phyloP scores from a whole-genome alignment of 306 rosid species.

The Dryas alaskensis region DNA sequence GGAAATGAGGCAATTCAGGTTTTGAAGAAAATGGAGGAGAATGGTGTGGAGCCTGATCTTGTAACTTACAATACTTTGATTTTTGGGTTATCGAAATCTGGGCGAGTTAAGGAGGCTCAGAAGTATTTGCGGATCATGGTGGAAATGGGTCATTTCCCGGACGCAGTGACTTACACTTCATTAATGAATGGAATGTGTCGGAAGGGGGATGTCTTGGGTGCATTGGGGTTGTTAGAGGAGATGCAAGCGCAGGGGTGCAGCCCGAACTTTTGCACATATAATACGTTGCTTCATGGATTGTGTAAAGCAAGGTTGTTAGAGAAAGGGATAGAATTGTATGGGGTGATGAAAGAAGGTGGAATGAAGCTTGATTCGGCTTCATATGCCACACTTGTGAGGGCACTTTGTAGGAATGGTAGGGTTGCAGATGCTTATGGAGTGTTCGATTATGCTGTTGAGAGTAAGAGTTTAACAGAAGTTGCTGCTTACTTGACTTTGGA shows the following conservation, averaged over 20 bases:
- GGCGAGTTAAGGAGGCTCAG: slow-evolving; percentile 61
- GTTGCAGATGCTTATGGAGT: slow-evolving; percentile 81
- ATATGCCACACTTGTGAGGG: slow-evolving; percentile 73
- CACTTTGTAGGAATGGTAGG: slow-evolving; percentile 71
- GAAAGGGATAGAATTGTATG: slow-evolving; percentile 66
- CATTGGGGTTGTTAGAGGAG: slow-evolving; percentile 59
- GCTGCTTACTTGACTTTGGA: slow-evolving; percentile 77
- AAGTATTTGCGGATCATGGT: slow-evolving; percentile 65
- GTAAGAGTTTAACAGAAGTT: slow-evolving; percentile 75
- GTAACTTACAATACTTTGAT: slow-evolving; percentile 80
- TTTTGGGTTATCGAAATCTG: slow-evolving; percentile 68
- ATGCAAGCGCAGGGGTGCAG: slow-evolving; percentile 73
- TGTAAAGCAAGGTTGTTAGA: slow-evolving; percentile 67
- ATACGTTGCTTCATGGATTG: slow-evolving; percentile 74
- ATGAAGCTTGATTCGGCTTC: slow-evolving; percentile 76
- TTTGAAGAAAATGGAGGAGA: slow-evolving; percentile 72
- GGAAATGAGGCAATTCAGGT: slow-evolving; percentile 74
- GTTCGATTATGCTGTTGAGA: slow-evolving; percentile 83
- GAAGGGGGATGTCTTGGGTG: slow-evolving; percentile 62
- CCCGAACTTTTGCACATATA: slow-evolving; percentile 73
- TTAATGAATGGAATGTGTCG: slow-evolving; percentile 91
- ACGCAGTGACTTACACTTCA: slow-evolving; percentile 74
- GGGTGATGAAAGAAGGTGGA: slow-evolving; percentile 50
- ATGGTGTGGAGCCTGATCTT: slow-evolving; percentile 79
- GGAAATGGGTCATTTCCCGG: slow-evolving; percentile 68